Evolutionary conservation across 768 basidiomycete genomes (phyloP), one percentile per base, ranked within the genome.

Genomic region (Galerina marginata): DNA sequence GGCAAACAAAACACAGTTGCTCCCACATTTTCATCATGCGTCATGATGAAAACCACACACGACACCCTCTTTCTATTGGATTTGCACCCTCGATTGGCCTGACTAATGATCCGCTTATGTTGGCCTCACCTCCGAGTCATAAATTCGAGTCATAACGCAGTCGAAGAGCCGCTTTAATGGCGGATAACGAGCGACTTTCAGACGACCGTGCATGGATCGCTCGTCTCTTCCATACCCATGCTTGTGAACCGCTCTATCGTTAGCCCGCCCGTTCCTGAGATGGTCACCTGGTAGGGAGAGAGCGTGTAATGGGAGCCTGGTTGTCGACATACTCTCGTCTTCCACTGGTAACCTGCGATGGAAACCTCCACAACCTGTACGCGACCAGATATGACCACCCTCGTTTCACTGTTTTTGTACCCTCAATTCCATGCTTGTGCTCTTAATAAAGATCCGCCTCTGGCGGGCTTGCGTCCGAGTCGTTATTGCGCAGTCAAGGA

Each of bases 81-180:
- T 49, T 33, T 33, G 16, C 26, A 25, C 9, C 25, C 48, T 49
- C 48, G 48, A 40, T 14, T 20, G 25, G 15, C 15, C 33, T 59
- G 45, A 59, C 42, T 16, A 46, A 59, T 59, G 58, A 59, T 59
- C 58, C 58, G 58, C 14, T 36, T 33, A 45, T 47, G 4, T 15
- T 45, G 58, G 58, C 23, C 20, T 54, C 11, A 38, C 15, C 48
- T 23, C 42, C 38, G 51, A 37, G 36, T 51, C 52, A 33, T 33
- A 33, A 33, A 33, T 33, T 33, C 29, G 29, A 45, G 58, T 53
- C 45, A 48, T 33, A 29, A 39, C 44, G 37, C 10, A 23, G 23
- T 14, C 11, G 39, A 14, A 20, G 3, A n/a, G 51, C 50, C 58
- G 37, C 58, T 39, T 47, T 59, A 59, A 46, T 23, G 15, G 51